Conservation (phyloP, 2,329 filamentous ascomycete genomes). For the Penicillium corylophilum region DNA sequence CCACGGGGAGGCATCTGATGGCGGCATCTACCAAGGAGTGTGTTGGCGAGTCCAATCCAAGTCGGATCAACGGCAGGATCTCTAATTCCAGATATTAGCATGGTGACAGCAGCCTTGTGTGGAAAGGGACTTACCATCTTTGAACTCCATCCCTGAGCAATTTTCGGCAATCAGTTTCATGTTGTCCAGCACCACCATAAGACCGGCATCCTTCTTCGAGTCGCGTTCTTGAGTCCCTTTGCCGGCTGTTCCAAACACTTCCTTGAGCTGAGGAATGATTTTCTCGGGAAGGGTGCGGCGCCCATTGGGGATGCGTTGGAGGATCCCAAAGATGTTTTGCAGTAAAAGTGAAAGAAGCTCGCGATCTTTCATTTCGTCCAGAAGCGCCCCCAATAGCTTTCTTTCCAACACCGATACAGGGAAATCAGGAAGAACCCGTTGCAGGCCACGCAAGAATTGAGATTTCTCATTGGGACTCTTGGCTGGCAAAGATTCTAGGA, state of each 20-base stretch:
- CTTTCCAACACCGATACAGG: constrained; percentile 91
- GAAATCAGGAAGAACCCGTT: constrained; percentile 85
- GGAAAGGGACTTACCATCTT: constrained; percentile 66
- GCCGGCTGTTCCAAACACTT: constrained; percentile 68
- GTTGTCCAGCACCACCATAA: constrained; percentile 89
- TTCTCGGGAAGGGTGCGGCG: constrained; percentile 79
- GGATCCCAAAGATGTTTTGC: constrained; percentile 88
- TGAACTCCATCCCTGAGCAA: constrained; percentile 87
- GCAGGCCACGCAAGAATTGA: constrained; percentile 84
- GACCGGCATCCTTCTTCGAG: constrained; percentile 76
- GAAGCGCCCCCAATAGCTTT: constrained; percentile 81
- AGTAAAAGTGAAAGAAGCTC: constrained; percentile 82
- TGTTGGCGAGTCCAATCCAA: constrained; percentile 83
- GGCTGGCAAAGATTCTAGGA: constrained; percentile 84
- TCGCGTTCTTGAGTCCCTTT: constrained; percentile 67
- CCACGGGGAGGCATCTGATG: constrained; percentile 70
- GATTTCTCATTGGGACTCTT: constrained; percentile 91
- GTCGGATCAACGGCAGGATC: constrained; percentile 78
- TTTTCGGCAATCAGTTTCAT: constrained; percentile 74
- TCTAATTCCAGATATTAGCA: constrained; percentile 53
- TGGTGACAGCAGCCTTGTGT: constrained; percentile 2
- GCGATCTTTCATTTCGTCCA: constrained; percentile 92
- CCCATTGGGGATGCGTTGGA: constrained; percentile 73
- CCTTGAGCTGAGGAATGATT: constrained; percentile 79
- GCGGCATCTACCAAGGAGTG: constrained; percentile 86